These are phyloP conservation scores for Colletotrichum echinochloae DNA, from an alignment of 2,329 filamentous ascomycete species.

Conservation along the genomic window DNA sequence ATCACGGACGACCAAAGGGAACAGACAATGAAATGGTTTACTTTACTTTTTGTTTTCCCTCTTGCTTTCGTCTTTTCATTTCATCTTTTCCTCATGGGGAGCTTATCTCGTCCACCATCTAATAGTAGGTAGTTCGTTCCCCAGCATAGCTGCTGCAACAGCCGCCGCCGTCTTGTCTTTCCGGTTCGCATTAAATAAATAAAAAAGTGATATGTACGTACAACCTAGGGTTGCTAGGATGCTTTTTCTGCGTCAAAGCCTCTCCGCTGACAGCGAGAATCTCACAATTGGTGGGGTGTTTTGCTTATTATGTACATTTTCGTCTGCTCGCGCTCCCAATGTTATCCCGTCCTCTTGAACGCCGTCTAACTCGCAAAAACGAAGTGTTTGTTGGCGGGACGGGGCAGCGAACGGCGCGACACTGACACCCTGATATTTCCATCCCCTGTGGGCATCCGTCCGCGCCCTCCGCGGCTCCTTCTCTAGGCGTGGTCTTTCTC, in stretches of 20 bases:
- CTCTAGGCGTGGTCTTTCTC: background rate
- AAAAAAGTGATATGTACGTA: slow-evolving; percentile 40
- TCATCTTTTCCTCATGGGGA: slow-evolving; percentile 30
- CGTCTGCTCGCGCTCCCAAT: slow-evolving; percentile 35
- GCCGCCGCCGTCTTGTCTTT: background rate
- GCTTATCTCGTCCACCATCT: slow-evolving; percentile 12
- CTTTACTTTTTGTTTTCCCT: slow-evolving; percentile 17
- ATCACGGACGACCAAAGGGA: background rate
- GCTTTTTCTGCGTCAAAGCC: slow-evolving; percentile 1
- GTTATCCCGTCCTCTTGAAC: background rate
- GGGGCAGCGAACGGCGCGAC: slow-evolving; percentile 31
- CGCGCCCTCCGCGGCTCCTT: slow-evolving; percentile 16
- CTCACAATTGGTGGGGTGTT: slow-evolving; percentile 11
- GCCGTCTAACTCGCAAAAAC: slow-evolving; percentile 1
- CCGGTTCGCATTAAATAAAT: slow-evolving; percentile 41
- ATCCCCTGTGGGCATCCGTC: slow-evolving; percentile 5
- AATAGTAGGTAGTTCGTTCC: background rate
- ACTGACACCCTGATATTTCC: background rate
- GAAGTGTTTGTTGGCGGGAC: background rate
- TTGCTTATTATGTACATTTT: slow-evolving; percentile 33
- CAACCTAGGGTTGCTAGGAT: slow-evolving; percentile 20
- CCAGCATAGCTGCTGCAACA: background rate
- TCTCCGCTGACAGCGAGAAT: slow-evolving; percentile 26
- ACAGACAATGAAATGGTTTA: background rate
- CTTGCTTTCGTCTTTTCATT: slow-evolving; percentile 22